Evolutionary conservation across 2,329 filamentous ascomycete genomes (phyloP).

Genomic region (Fusarium zealandicum): DNA sequence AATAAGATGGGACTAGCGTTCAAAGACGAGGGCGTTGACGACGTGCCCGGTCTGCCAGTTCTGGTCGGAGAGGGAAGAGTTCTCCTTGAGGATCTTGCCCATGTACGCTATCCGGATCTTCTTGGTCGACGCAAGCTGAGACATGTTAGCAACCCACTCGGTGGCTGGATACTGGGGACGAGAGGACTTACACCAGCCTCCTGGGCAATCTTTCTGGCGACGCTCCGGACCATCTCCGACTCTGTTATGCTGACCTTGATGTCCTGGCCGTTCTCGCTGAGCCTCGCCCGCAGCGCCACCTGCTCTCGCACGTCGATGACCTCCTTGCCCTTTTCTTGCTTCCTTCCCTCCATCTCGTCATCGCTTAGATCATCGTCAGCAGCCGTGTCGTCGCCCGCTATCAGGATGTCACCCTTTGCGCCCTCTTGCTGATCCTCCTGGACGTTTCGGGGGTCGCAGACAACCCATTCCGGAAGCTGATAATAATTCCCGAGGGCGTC

Average conservation of each 20-base stretch:
- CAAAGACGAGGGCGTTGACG: conserved; percentile 77
- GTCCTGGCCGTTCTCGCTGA: conserved; percentile 73
- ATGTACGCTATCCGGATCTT: conserved; percentile 79
- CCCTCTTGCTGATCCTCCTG: conserved; percentile 48
- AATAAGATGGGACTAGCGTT: conserved; percentile 45
- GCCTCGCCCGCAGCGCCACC: conserved; percentile 65
- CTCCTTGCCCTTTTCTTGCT: conserved; percentile 68
- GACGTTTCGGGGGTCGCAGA: conserved; percentile 69
- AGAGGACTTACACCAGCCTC: conserved; percentile 62
- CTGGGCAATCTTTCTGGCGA: conserved; percentile 69
- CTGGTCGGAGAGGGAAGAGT: conserved; percentile 68
- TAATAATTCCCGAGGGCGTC: conserved; percentile 76
- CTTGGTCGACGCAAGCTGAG: conserved; percentile 63
- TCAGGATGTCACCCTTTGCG: conserved; percentile 47
- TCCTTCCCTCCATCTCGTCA: conserved; percentile 49
- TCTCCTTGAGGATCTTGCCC: conserved; percentile 79
- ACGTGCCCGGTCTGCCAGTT: conserved; percentile 80
- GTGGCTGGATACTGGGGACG: neutral
- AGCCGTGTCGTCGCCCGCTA: conserved; percentile 46
- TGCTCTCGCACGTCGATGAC: conserved; percentile 60
- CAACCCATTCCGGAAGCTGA: conserved; percentile 70
- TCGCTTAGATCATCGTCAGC: conserved; percentile 52
- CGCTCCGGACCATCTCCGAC: conserved; percentile 67
- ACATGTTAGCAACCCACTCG: conserved; percentile 13
- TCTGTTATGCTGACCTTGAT: conserved; percentile 64